Evolutionary conservation across 2,329 filamentous ascomycete genomes (phyloP), one percentile per base, ranked within the genome.

Genomic region (Basipetospora chlamydospora): DNA sequence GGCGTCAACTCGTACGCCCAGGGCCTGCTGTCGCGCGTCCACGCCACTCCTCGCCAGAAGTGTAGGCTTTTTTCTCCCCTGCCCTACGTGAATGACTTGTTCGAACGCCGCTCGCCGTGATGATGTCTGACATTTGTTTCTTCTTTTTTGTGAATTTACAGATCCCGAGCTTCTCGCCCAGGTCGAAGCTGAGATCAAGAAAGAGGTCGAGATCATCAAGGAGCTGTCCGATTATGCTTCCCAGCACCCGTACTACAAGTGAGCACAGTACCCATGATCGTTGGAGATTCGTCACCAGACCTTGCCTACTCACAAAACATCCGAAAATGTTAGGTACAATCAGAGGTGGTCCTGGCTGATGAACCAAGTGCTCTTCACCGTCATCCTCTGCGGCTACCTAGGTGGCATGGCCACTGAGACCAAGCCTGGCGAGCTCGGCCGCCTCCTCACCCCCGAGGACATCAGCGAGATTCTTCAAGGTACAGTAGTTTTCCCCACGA

Each of bases 231-330:
- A 67, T 38, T 71, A 83, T 38, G 85, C 87, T 2, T 87, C 85
- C 18, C 70, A 82, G 54, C 80, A 92, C 50, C 88, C 90, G 0
- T 98, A 96, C 66, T 98, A 96, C 75, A 95, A 94, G 70, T 95
- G 52, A 32, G 59, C 26, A 15, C n/a, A n/a, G n/a, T n/a, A n/a
- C n/a, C n/a, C n/a, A n/a, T n/a, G n/a, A n/a, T n/a, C n/a, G n/a
- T n/a, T n/a, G n/a, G n/a, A n/a, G 6, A 13, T 23, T 15, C 26
- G 5, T 28, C 13, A n/a, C n/a, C n/a, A n/a, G n/a, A n/a, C n/a
- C n/a, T n/a, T n/a, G n/a, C n/a, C n/a, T n/a, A n/a, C n/a, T n/a
- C n/a, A n/a, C n/a, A n/a, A n/a, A n/a, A n/a, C n/a, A n/a, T n/a
- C n/a, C n/a, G n/a, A n/a, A n/a, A n/a, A n/a, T n/a, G 10, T 4